Base-by-base conservation (phyloP, 768 basidiomycete genomes). In the Hygrocybe coccinea region DNA sequence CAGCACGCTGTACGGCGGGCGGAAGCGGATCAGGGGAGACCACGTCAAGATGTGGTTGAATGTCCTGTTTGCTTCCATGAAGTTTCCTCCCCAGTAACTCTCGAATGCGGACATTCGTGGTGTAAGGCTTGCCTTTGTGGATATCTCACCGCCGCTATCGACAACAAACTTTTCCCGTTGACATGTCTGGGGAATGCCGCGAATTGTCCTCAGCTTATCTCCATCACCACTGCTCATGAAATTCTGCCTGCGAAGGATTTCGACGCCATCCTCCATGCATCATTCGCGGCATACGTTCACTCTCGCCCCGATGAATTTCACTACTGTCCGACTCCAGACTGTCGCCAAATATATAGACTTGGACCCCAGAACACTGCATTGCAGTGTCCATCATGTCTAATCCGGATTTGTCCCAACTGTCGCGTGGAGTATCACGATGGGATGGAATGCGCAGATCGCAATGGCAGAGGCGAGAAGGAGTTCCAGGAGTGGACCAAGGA, bases 281-380 rank as follows among this genome's bases (percentile, higher is more conserved):
- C 88, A 0, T 84, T 86, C 60, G 72, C 79, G n/a, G 67, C 78
- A 0, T 75, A 90, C 62, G 73, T 89, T 17, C 80, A 84, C 56
- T 69, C 78, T 2, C 79, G 78, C 36, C 75, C 86, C 0, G 69
- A 76, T 7, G 85, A 89, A 55, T 86, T 86, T 60, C 77, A 81
- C 56, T 85, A 82, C 60, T 92, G 90, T 68, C 89, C 90, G 0
- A 85, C 88, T 0, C 85, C 90, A 0, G 87, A 91, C 64, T 92
- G 90, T 61, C 73, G 74, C 0, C 85, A 89, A 61, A 76, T 90
- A 5, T 92, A 91, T 64, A 82, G 87, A 24, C 63, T 76, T 2
- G 79, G 70, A 1, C 71, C 78, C 5, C 67, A 62, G 9, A 74
- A 75, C 34, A 69, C 74, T 3, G 69, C 77, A 11, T 63, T 84